Conservation (phyloP, 805 yeast species). For the Cyberlindnera petersonii region DNA sequence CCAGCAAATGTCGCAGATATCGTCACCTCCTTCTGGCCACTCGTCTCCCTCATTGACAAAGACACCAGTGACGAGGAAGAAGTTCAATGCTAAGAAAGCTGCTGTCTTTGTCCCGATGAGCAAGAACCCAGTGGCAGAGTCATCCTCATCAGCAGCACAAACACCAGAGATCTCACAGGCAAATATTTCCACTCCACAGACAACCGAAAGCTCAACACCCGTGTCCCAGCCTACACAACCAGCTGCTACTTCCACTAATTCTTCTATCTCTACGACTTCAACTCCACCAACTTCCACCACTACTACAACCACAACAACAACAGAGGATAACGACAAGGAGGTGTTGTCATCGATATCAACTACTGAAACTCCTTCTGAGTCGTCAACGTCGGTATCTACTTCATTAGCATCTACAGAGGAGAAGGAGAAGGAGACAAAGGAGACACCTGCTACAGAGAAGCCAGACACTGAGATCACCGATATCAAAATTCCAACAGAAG, state of each 20-base stretch:
- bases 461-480: background rate
- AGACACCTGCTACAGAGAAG: background rate
- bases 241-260: background rate
- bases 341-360: too few relatives aligned
- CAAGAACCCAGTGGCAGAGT: background rate
- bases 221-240: background rate
- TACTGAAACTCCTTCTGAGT: too few relatives aligned
- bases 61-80: constrained; percentile 5
- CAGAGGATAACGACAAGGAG: too few relatives aligned
- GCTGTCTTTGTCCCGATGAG: constrained; percentile 4
- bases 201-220: background rate
- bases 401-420: background rate
- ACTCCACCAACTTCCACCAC: constrained; percentile 4
- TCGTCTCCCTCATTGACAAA: background rate
- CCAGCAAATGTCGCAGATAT: constrained; percentile 1
- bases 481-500: background rate
- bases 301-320: background rate
- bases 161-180: background rate
- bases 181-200: background rate
- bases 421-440: background rate
- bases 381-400: too few relatives aligned
- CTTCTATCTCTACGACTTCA: constrained; percentile 2
- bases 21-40: background rate
- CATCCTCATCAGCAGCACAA: background rate
- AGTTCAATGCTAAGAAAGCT: constrained; percentile 2